phyloP scores from a whole-genome alignment of 345 rosid species.

The Eucalyptus tenuipes region DNA sequence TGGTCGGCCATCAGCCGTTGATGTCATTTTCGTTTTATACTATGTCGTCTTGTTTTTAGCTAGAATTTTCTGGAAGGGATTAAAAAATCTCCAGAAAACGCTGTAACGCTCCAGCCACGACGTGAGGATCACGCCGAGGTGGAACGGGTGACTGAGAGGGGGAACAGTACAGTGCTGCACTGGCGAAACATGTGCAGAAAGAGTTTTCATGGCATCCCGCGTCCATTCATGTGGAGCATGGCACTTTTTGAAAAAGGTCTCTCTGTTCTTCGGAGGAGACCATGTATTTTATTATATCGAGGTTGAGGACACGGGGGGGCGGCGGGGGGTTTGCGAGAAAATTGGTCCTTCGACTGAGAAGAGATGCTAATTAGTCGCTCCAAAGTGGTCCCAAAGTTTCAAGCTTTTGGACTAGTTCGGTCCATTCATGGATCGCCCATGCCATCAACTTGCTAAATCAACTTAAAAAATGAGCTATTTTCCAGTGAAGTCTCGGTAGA shows the following conservation, averaged over 20 bases:
- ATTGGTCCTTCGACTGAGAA: not conserved
- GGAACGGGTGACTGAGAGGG: not conserved
- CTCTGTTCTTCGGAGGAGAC: not conserved
- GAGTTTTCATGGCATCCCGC: not conserved
- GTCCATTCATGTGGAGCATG: not conserved
- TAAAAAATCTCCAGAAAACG: not conserved
- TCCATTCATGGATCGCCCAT: not conserved
- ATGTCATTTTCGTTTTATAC: not conserved
- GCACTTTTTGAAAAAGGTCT: not conserved
- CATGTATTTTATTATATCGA: not conserved
- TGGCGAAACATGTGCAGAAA: not conserved
- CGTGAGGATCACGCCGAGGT: not conserved
- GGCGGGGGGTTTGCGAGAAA: not conserved
- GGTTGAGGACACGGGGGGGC: not conserved
- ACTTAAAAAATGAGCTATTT: not conserved
- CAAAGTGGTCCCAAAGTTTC: not conserved
- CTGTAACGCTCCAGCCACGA: not conserved
- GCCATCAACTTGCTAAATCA: not conserved
- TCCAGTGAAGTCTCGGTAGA: no score
- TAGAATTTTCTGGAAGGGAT: not conserved
- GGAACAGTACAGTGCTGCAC: not conserved
- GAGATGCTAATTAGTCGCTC: not conserved
- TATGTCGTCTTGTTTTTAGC: not conserved
- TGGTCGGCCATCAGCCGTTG: not conserved
- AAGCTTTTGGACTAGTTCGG: not conserved